A percentile compares a stretch with the other conserved stretches of the same genome.
These are phyloP conservation scores for Abrus pulchellus DNA, from an alignment of 306 rosid genomes.

Conservation along the genomic window DNA sequence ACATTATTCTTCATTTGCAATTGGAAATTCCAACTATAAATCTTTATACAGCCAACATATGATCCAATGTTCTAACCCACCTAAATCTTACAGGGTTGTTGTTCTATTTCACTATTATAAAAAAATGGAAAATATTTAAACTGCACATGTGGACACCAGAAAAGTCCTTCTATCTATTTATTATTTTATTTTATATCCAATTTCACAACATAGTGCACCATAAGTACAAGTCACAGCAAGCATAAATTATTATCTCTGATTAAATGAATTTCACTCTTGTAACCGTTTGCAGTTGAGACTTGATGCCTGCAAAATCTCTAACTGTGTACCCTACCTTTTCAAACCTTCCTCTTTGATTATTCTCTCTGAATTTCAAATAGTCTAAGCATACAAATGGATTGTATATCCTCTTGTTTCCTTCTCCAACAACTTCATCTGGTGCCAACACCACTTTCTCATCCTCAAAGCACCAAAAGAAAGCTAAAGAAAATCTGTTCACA, in stretches of 20 bases:
- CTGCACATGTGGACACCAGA: constrained; percentile 35
- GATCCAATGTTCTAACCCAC: constrained; percentile 11
- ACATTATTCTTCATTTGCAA: constrained; percentile 45
- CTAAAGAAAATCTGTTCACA: constrained; percentile 74
- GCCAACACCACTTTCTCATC: constrained; percentile 72
- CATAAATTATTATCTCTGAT: constrained; percentile 21
- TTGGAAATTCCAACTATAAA: constrained; percentile 43
- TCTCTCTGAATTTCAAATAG: constrained; percentile 88
- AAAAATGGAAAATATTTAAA: constrained; percentile 20
- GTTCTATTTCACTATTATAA: constrained; percentile 12
- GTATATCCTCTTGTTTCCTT: constrained; percentile 64
- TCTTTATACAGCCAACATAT: constrained; percentile 34
- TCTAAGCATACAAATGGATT: constrained; percentile 73
- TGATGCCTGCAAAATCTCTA: constrained; percentile 79
- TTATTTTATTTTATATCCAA: constrained; percentile 5
- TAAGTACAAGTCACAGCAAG: not conserved
- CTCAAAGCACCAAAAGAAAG: constrained; percentile 95
- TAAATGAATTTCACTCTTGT: constrained; percentile 19
- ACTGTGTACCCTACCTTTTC: constrained; percentile 94
- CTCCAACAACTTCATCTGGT: constrained; percentile 82
- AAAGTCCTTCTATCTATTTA: constrained; percentile 24
- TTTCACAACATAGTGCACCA: constrained; percentile 41
- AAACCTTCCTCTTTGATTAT: constrained; percentile 81
- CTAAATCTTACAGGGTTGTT: not conserved
- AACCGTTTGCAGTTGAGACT: constrained; percentile 44